phyloP scores from a whole-genome alignment of 192 early-diverging fungal genomes.

The Phlyctochytrium arcticum region DNA sequence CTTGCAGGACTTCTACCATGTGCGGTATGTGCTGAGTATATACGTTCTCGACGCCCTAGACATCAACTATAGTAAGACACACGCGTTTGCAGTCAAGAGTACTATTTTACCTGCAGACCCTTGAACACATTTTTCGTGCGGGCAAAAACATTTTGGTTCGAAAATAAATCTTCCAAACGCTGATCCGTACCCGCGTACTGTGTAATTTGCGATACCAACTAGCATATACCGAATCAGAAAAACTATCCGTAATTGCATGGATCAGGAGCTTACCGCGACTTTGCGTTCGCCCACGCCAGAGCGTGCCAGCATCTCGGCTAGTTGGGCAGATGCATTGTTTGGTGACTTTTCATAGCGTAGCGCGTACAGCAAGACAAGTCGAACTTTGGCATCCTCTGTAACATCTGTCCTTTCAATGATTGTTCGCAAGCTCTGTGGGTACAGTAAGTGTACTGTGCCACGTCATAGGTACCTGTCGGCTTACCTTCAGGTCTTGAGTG shows the following conservation, averaged over 20 bases:
- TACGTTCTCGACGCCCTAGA: constrained; percentile 97
- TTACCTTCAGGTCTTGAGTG: constrained; percentile 75
- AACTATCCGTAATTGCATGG: not conserved
- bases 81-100: not conserved
- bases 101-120: constrained; percentile 68
- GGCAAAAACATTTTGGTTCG: constrained; percentile 81
- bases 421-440: constrained; percentile 55
- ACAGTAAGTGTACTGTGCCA: not conserved
- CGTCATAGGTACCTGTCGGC: not conserved
- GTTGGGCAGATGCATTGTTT: constrained; percentile 63
- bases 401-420: constrained; percentile 67
- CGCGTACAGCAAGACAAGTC: constrained; percentile 81
- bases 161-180: constrained; percentile 85
- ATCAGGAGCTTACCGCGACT: constrained; percentile 56
- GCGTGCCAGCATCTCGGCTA: constrained; percentile 71
- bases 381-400: constrained; percentile 68
- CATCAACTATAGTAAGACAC: not conserved
- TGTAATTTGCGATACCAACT: constrained; percentile 69
- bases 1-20: constrained; percentile 74
- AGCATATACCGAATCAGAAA: not conserved
- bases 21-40: constrained; percentile 94
- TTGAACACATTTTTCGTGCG: constrained; percentile 86
- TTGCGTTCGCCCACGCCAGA: constrained; percentile 69
- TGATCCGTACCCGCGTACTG: constrained; percentile 73
- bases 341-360: constrained; percentile 85